A percentile compares a stretch with the other conserved stretches of the same genome.
phyloP scores from a whole-genome alignment of 257 asterid genomes.

The Solanum appendiculatum region DNA sequence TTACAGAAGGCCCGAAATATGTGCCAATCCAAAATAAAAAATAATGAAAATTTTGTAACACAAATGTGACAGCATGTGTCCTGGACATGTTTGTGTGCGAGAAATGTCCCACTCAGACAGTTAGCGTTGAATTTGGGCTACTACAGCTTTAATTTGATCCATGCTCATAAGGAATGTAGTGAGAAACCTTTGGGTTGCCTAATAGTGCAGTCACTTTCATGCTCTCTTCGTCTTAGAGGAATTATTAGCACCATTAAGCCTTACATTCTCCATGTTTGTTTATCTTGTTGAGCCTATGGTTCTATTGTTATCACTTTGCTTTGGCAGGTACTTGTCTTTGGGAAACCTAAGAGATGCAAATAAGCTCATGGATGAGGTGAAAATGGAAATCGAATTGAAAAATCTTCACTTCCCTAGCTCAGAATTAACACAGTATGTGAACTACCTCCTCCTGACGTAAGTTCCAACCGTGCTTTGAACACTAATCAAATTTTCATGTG shows the following conservation, averaged over 20 bases:
- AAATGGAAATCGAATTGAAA: conserved; percentile 51
- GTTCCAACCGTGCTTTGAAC: conserved; percentile 1
- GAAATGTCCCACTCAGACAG: background rate
- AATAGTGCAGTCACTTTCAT: background rate
- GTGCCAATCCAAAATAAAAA: background rate
- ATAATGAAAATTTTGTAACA: background rate
- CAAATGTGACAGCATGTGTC: background rate
- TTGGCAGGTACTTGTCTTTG: conserved; percentile 63
- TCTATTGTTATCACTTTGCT: background rate
- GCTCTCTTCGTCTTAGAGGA: background rate
- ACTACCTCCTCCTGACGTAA: conserved; percentile 77
- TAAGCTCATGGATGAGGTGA: conserved; percentile 65
- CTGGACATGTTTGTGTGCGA: background rate
- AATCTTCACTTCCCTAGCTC: conserved; percentile 63
- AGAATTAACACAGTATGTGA: conserved; percentile 64
- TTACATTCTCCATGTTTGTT: background rate
- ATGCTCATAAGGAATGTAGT: background rate
- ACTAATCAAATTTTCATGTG: background rate
- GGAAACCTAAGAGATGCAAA: conserved; percentile 98
- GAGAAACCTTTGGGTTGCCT: background rate
- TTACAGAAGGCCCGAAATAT: background rate
- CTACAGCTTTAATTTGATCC: background rate
- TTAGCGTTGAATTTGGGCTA: background rate
- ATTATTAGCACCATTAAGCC: background rate
- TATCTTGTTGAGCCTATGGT: background rate